Base-by-base conservation (phyloP, 2,329 filamentous ascomycete species). In the Pezicula carpinea region DNA sequence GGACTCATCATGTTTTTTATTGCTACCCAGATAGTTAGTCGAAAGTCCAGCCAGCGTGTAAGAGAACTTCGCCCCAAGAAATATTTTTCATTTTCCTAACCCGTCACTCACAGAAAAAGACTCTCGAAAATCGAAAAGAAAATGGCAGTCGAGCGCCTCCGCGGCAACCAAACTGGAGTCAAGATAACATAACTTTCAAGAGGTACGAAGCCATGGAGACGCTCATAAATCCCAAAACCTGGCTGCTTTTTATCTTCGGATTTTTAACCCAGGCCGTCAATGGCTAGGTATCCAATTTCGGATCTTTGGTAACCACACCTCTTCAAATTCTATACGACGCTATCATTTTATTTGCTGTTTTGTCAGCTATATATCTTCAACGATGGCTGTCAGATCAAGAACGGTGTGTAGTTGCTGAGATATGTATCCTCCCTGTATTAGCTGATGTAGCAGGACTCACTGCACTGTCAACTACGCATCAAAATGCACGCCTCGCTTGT, bases 301-400 rank as follows among this genome's bases (percentile, higher is more conserved):
- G 57, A 19, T 58, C 61, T 13, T 62, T 66, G 18, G 47, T 61
- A 13, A 57, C 62, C 2, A 64, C 65, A 0, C 53, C 67, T 6
- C 51, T 68, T 18, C 84, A 82, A 57, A 84, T 85, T 48, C 81
- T 81, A 0, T 83, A 83, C 49, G 81, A 81, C 2, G 82, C 67
- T 0, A 58, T 89, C 18, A 83, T 79, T 56, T 73, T 83, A 48
- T 64, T 85, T 42, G 72, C 73, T 40, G 87, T 88, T 45, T 71
- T 85, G 0, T 57, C 79, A 0, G 80, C 79, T 5, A 35, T 21
- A 15, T 43, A 34, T 22, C 35, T 38, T 6, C 35, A 38, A 10
- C 6, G 35, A 38, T 38, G 35, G 35, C 7, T 38, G 17, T 13
- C 14, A 0, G 35, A 15, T 3, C 35, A 38, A 15, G 18, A 15